These are phyloP conservation scores for Diaporthe velutina DNA, from an alignment of 2,329 filamentous ascomycete genomes.

Conservation along the genomic window DNA sequence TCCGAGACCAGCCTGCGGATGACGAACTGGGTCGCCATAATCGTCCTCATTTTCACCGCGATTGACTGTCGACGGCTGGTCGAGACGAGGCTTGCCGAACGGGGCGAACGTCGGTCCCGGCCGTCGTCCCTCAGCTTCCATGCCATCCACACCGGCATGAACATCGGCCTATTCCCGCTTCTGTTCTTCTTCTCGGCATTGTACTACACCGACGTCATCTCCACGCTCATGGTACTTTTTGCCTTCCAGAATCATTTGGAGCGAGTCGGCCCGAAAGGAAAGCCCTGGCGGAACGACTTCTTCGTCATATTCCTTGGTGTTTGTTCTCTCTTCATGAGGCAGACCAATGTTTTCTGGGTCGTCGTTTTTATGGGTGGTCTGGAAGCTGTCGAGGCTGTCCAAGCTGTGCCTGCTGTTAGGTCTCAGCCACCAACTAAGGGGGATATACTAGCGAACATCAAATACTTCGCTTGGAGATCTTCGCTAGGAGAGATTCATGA, in stretches of 20 bases:
- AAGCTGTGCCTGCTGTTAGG: slow-evolving; percentile 50
- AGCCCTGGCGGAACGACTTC: slow-evolving; percentile 56
- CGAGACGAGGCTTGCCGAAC: slow-evolving; percentile 57
- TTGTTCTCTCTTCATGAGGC: slow-evolving; percentile 80
- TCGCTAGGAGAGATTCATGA: slow-evolving; percentile 69
- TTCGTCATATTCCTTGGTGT: slow-evolving; percentile 69
- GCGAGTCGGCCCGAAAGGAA: slow-evolving; percentile 53
- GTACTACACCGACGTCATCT: slow-evolving; percentile 94
- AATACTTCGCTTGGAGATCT: slow-evolving; percentile 57
- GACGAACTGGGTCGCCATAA: slow-evolving; percentile 61
- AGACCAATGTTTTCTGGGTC: slow-evolving; percentile 98
- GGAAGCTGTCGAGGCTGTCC: slow-evolving; percentile 66
- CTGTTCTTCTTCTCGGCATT: slow-evolving; percentile 96
- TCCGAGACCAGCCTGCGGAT: slow-evolving; percentile 59
- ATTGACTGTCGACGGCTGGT: slow-evolving; percentile 66
- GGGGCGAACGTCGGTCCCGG: slow-evolving; percentile 39
- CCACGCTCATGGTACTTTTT: slow-evolving; percentile 79
- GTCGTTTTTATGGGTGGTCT: slow-evolving; percentile 79
- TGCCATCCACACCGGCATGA: slow-evolving; percentile 75
- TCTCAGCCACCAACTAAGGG: slow-evolving; percentile 50
- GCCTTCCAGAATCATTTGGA: slow-evolving; percentile 72
- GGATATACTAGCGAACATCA: slow-evolving; percentile 49
- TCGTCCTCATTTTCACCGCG: slow-evolving; percentile 59
- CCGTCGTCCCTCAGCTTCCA: slow-evolving; percentile 52
- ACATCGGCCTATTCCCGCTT: slow-evolving; percentile 87